Base-by-base conservation (phyloP, 495 filamentous ascomycete genomes). In the Xeromyces bisporus region DNA sequence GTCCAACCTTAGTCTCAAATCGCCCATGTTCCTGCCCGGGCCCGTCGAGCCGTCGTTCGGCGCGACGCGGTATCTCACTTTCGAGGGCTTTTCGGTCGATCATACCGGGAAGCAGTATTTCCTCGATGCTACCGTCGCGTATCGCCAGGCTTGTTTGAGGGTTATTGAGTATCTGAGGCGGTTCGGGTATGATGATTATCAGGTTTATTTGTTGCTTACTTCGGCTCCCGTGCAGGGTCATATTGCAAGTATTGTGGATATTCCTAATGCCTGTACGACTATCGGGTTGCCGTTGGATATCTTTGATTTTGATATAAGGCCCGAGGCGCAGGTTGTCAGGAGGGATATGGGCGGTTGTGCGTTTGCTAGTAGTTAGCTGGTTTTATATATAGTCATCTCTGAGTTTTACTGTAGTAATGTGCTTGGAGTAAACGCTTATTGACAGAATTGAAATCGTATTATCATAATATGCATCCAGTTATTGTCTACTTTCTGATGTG, bases 41-140 rank as follows among this genome's bases (percentile, higher is more conserved):
- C 85, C 85, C 0, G 86, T 93, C 0, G 84, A 93, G 57, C 87
- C 87, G 15, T 75, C 86, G 35, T 93, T 86, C 44, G 81, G 85
- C 0, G 82, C 84, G 0, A 77, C 84, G 0, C 62, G 86, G 1
- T 80, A 80, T 41, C 67, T 96, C 28, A 91, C 83, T 20, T 96
- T 96, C 47, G 86, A 96, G 51, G 87, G 87, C 0, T 96, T 96
- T 58, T 80, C 73, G 1, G 87, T 96, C 9, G 87, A 96, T 48
- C 73, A 92, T 58, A 51, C 79, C 20, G 87, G 87, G 15, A 86
- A 82, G 60, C 87, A 94, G 55, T 79, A 93, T 50, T 93, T 84
- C 51, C 62, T 93, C 55, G 87, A 96, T 55, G 78, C 87, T 1
- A 83, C 84, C 0, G 80, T 93, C 7, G 87, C 87, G 15, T 96